Conservation (phyloP, 2,329 filamentous ascomycete species). For the Stagonosporopsis vannaccii region DNA sequence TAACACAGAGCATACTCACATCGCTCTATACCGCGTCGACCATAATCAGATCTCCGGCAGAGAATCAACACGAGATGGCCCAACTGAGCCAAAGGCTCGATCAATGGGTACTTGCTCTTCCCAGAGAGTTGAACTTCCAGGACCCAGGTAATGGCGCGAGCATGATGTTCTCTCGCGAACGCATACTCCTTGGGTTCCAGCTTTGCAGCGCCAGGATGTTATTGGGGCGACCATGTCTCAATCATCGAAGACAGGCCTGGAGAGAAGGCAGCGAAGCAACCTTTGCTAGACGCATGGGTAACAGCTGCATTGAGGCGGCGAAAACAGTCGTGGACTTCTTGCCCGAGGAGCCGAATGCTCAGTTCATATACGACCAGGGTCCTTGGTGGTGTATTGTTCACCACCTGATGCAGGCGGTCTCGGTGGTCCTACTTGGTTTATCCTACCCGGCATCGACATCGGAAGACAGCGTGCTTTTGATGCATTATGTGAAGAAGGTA, state of each 20-base stretch:
- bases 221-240: constrained; percentile 50
- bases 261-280: constrained; percentile 27
- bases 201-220: constrained; percentile 51
- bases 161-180: constrained; percentile 31
- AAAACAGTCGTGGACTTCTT: constrained; percentile 44
- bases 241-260: constrained; percentile 31
- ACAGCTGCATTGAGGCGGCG: constrained; percentile 49
- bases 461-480: constrained; percentile 27
- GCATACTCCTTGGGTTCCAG: constrained; percentile 42
- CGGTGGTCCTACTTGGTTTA: constrained; percentile 49
- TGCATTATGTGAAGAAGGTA: constrained; percentile 38
- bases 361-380: constrained; percentile 41
- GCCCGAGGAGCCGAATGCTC: constrained; percentile 41
- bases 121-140: constrained; percentile 40
- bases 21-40: constrained; percentile 49
- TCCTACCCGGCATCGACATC: constrained; percentile 36
- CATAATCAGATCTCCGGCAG: constrained; percentile 39
- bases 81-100: constrained; percentile 44
- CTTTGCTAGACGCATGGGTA: constrained; percentile 44
- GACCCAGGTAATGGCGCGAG: constrained; percentile 1
- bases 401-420: constrained; percentile 51
- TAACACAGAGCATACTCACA: constrained; percentile 45
- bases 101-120: constrained; percentile 44
- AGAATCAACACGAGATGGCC: constrained; percentile 45
- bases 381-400: constrained; percentile 55